Conservation (phyloP, 1,139 yeast species). For the Candida tropicalis region DNA sequence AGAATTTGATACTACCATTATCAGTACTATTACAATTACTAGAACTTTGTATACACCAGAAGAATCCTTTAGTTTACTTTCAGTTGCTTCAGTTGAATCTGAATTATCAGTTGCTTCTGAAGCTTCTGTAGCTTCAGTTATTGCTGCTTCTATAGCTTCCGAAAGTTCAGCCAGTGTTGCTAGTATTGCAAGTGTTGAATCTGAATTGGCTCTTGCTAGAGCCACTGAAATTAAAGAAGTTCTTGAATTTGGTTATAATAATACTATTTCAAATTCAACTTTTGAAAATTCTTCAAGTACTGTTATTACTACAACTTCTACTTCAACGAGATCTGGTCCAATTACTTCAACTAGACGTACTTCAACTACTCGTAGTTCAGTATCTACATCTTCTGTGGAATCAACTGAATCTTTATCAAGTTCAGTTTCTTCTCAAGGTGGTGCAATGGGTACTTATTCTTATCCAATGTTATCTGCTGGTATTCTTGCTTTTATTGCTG, state of each 20-base stretch:
- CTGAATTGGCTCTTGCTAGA: conserved; percentile 15
- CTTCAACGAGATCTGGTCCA: not conserved
- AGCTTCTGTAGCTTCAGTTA: conserved; percentile 5
- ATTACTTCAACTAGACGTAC: not conserved
- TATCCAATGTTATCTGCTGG: conserved; percentile 46
- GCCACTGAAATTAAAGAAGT: conserved; percentile 41
- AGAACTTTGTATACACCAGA: conserved; percentile 45
- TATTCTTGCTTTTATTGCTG: conserved; percentile 49
- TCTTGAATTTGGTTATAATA: conserved; percentile 47
- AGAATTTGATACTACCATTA: conserved; percentile 46
- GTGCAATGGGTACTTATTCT: conserved; percentile 35
- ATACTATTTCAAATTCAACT: conserved; percentile 15
- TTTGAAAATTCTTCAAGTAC: not conserved
- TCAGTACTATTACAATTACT: conserved; percentile 45
- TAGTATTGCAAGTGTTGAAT: conserved; percentile 1
- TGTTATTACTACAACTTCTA: not conserved
- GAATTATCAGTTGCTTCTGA: conserved; percentile 21
- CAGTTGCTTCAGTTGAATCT: conserved; percentile 20
- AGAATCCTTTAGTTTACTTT: conserved; percentile 34
- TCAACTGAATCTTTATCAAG: conserved; percentile 11
- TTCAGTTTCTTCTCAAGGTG: conserved; percentile 16
- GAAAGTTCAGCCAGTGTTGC: not conserved
- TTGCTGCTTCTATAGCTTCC: not conserved
- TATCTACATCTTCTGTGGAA: not conserved
- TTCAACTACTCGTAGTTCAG: not conserved